Evolutionary conservation across 768 basidiomycete genomes (phyloP), one percentile per base, ranked within the genome.

Genomic region (Mycena rosella): DNA sequence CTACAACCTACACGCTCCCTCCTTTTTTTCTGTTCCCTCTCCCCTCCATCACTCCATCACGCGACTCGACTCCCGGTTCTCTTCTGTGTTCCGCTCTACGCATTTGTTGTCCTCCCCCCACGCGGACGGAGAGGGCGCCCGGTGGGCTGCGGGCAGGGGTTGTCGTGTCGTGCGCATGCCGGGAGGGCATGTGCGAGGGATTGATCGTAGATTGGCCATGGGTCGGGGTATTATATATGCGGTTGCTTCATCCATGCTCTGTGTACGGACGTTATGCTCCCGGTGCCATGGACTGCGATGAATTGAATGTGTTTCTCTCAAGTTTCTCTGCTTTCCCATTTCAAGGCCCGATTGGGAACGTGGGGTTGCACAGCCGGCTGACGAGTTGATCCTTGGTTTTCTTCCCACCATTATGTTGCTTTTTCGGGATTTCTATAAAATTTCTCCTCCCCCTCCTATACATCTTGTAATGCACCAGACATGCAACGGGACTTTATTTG

Each of bases 81-180:
- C 56, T 40, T 65, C 34, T 42, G 38, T 44, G 36, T 53, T 65
- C 24, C 53, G 51, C 11, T 45, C 34, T 34, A 47, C 44, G 45
- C 24, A 66, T 60, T 54, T 60, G 52, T 54, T 65, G 64, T 65
- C 64, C 65, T 66, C 45, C 52, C 44, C 56, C 45, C 47, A 24
- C 18, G 47, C 24, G 38, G 58, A 18, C 30, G 63, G 53, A 66
- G 65, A 66, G 65, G 65, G 65, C 52, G 49, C 24, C 65, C 44
- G 58, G 65, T 48, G 58, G 32, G 42, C 42, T 24, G 54, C 9
- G 30, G 60, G 60, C 13, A 34, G 14, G 24, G 42, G 13, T 29
- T 34, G n/a, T n/a, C n/a, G n/a, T n/a, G n/a, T n/a, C n/a, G n/a
- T n/a, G n/a, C n/a, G n/a, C n/a, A n/a, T 42, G 24, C 9, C 49